Conservation (phyloP, 2,329 filamentous ascomycete genomes). For the Cladosporium sp. region DNA sequence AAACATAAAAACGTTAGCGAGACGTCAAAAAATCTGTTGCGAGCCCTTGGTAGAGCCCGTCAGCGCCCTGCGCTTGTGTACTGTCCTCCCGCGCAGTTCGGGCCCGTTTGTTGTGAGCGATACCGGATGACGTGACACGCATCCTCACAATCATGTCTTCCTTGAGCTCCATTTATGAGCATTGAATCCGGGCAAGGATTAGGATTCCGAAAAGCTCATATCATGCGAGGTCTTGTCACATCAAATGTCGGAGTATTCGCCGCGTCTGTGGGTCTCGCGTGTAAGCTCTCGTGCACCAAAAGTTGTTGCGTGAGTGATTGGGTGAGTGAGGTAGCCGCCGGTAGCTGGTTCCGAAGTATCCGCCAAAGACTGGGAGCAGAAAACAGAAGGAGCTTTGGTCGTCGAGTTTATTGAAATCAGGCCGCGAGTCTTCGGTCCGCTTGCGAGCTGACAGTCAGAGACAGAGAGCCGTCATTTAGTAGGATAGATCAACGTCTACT, state of each 20-base stretch:
- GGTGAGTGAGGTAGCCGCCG: slow-evolving; percentile 8
- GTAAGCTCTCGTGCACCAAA: slow-evolving; percentile 21
- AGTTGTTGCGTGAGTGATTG: neutral
- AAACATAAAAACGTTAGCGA: neutral
- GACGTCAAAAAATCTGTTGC: neutral
- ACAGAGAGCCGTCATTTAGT: neutral
- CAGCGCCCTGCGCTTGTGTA: neutral
- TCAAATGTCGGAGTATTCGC: slow-evolving; percentile 27
- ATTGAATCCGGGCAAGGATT: no score
- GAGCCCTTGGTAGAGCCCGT: neutral
- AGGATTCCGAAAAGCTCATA: neutral
- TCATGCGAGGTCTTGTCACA: neutral
- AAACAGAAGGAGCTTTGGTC: neutral
- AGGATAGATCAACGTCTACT: slow-evolving; percentile 12
- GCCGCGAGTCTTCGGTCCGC: neutral
- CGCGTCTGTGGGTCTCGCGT: slow-evolving; percentile 22
- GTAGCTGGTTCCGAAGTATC: neutral
- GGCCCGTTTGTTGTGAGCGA: neutral
- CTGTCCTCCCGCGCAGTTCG: neutral
- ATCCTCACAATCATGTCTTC: neutral
- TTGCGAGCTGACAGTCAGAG: neutral
- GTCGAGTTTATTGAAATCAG: neutral
- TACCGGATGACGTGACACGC: neutral
- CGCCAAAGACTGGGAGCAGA: neutral
- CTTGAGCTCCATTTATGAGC: neutral